Evolutionary conservation across 75 land plant genomes (phyloP), one percentile per base, ranked within the genome.

Genomic region (Pinus albicaulis): DNA sequence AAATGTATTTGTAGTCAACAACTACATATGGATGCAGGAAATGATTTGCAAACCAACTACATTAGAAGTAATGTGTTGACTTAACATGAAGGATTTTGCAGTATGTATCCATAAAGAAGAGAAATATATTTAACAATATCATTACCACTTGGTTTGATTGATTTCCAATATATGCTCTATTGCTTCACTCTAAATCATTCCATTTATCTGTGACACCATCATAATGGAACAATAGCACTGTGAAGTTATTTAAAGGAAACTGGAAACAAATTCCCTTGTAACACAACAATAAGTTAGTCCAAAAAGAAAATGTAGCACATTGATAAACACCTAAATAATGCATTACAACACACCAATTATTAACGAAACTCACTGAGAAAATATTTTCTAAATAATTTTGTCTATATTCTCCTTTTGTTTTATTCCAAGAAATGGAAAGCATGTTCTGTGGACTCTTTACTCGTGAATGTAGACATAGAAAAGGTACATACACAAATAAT

Each of bases 31-130:
- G 98, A 78, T 95, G 94, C 71, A 95, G 79, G 76, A 95, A 95
- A 5, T 96, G 92, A 79, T 95, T 95, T 4, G 98, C 98, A 95
- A 91, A 95, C 98, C 96, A 93, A 96, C 98, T 95, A 79, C 25
- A 70, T 16, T 24, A 65, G n/a, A 2, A 17, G 17, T 65, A 65
- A 65, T 34, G 2, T 34, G 36, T 34, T 34, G 36, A 34, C 36
- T 34, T 34, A 34, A 34, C 36, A 34, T 34, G 36, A 34, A 34
- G 2, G 36, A 1, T 34, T 1, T 34, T 34, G 36, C 36, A 1
- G 36, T 2, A 34, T 34, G 17, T 36, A 34, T 25, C 34, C 19
- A 65, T 65, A 2, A 34, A 65, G 31, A 36, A 19, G 4, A 28
- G 16, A 17, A 65, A 34, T 4, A 17, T 3, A 6, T 19, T 65